Percentiles rank a stretch among this genome's conserved stretches.
phyloP scores from a whole-genome alignment of 805 yeast genomes.

The Lipomyces lipofer region DNA sequence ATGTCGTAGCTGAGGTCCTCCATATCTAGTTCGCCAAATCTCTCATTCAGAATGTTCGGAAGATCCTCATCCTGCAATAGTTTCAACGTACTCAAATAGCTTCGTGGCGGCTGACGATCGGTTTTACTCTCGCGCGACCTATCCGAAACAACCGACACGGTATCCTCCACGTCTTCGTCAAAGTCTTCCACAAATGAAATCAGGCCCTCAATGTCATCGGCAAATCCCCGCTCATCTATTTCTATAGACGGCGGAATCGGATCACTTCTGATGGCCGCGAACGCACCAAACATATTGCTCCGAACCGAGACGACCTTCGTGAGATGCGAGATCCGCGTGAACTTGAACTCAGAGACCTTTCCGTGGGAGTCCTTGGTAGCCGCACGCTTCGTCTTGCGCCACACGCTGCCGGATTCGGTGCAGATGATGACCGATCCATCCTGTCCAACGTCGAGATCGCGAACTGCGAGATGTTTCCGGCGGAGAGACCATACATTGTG shows the following conservation, averaged over 20 bases:
- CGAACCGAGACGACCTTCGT: slow-evolving; percentile 61
- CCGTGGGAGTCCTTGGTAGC: slow-evolving; percentile 24
- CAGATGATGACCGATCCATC: slow-evolving; percentile 71
- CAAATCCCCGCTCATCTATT: slow-evolving; percentile 49
- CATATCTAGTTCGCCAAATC: slow-evolving; percentile 16
- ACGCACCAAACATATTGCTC: slow-evolving; percentile 66
- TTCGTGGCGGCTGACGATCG: slow-evolving; percentile 7
- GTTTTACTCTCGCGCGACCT: slow-evolving; percentile 2
- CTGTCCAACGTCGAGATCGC: slow-evolving; percentile 65
- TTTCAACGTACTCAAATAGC: slow-evolving; percentile 7
- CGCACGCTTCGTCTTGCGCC: slow-evolving; percentile 32
- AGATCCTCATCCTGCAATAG: slow-evolving; percentile 21
- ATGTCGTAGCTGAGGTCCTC: slow-evolving; percentile 20
- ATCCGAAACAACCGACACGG: slow-evolving; percentile 10
- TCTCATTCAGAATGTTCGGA: slow-evolving; percentile 18
- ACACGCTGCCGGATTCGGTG: slow-evolving; percentile 70
- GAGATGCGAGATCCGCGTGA: slow-evolving; percentile 53
- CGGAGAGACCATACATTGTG: slow-evolving; percentile 36
- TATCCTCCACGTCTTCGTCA: slow-evolving; percentile 17
- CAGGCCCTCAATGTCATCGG: slow-evolving; percentile 54
- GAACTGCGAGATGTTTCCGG: slow-evolving; percentile 55
- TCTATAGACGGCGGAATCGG: slow-evolving; percentile 58
- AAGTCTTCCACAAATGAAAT: slow-evolving; percentile 21
- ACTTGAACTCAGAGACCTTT: slow-evolving; percentile 44
- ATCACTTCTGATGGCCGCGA: slow-evolving; percentile 68